These are phyloP conservation scores for Exobasidium cylindrosporum DNA, from an alignment of 1,284 basidiomycete species.

Conservation along the genomic window DNA sequence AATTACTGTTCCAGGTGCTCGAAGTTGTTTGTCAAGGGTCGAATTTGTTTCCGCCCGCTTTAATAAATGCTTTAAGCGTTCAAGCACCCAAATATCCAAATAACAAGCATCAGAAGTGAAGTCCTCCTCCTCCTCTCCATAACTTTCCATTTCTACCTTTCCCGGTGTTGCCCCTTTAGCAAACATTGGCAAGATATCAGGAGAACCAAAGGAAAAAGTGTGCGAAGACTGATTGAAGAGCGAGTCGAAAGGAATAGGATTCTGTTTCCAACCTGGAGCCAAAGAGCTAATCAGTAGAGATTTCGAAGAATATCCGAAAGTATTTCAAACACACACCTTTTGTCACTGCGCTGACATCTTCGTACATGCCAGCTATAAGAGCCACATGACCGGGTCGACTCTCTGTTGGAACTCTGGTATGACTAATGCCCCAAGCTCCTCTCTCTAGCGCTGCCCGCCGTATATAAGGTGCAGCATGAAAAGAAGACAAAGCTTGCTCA, in stretches of 20 bases:
- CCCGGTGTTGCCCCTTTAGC: constrained; percentile 66
- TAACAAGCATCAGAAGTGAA: constrained; percentile 66
- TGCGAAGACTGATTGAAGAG: constrained; percentile 78
- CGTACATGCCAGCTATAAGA: constrained; percentile 87
- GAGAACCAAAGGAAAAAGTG: constrained; percentile 81
- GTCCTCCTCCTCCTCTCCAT: constrained; percentile 68
- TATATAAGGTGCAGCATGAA: constrained; percentile 68
- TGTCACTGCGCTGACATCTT: constrained; percentile 84
- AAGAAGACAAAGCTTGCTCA: neutral
- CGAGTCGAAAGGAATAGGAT: constrained; percentile 85
- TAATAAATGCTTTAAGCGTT: constrained; percentile 63
- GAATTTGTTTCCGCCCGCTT: constrained; percentile 21
- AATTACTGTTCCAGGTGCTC: constrained; percentile 65
- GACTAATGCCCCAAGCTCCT: constrained; percentile 78
- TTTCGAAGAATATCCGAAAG: neutral
- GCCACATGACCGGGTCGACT: constrained; percentile 82
- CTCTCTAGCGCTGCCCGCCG: constrained; percentile 64
- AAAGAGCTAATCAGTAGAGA: neutral
- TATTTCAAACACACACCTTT: constrained; percentile 60
- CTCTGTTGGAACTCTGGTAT: constrained; percentile 84
- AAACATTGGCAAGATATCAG: constrained; percentile 89
- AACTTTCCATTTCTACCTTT: constrained; percentile 73
- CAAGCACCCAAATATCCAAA: constrained; percentile 76
- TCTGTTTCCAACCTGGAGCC: constrained; percentile 78
- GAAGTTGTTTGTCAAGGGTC: constrained; percentile 60